Evolutionary conservation across 352 stramenopile species (phyloP).

Genomic region (Globisporangium alternatum): DNA sequence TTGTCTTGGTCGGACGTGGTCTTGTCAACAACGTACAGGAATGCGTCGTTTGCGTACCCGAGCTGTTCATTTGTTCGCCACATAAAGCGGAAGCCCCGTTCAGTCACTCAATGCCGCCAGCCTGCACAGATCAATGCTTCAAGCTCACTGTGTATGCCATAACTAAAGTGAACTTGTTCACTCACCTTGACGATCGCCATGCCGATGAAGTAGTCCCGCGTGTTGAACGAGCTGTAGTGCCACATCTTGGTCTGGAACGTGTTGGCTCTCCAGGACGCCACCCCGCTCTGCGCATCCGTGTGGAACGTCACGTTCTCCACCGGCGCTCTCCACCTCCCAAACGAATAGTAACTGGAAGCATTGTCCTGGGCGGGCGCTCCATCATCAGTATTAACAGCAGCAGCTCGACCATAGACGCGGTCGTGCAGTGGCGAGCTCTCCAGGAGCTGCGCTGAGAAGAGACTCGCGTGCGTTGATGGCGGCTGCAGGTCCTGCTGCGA

Average conservation of each 20-base stretch:
- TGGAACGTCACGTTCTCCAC: slow-evolving; percentile 29
- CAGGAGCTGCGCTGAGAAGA: slow-evolving; percentile 27
- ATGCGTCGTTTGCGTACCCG: slow-evolving; percentile 39
- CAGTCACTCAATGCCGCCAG: too few species aligned
- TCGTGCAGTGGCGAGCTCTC: slow-evolving; percentile 19
- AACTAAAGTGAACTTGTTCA: too few species aligned
- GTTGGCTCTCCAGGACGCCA: slow-evolving; percentile 7
- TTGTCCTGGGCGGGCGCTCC: too few species aligned
- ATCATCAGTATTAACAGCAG: not conserved
- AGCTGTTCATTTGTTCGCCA: slow-evolving; percentile 14
- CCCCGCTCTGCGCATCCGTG: slow-evolving; percentile 12
- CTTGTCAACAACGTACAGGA: slow-evolving; percentile 51
- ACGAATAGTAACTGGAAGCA: slow-evolving; percentile 23
- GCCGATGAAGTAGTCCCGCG: slow-evolving; percentile 33
- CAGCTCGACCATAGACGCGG: slow-evolving; percentile 8
- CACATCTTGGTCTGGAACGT: slow-evolving; percentile 36
- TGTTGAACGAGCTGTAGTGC: slow-evolving; percentile 46
- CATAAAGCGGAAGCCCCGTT: not conserved
- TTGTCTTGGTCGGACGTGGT: slow-evolving; percentile 24
- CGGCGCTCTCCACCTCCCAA: slow-evolving; percentile 31
- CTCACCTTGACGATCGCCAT: slow-evolving; percentile 33
- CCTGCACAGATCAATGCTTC: too few species aligned
- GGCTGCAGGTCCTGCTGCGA: slow-evolving; percentile 24
- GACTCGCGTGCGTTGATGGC: slow-evolving; percentile 15
- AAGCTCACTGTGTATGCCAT: too few species aligned